Evolutionary conservation across 768 basidiomycete species (phyloP).

Genomic region (Kwoniella sp.): DNA sequence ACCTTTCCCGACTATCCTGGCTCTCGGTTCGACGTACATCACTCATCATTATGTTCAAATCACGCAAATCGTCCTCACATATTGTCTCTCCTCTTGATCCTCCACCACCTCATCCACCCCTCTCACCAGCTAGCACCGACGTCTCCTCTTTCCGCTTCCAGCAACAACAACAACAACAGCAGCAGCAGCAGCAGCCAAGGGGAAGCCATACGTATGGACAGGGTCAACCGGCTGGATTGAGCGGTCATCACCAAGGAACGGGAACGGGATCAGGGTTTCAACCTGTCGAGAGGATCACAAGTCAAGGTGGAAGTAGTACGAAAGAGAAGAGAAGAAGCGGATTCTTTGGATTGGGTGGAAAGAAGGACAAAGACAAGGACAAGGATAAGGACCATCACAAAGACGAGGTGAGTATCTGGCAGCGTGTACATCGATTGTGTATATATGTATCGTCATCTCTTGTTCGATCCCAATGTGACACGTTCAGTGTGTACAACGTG

Average conservation of each 20-base stretch:
- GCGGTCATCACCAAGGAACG: conserved; percentile 1
- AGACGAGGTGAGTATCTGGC: conserved; percentile 23
- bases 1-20: no score
- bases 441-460: no score
- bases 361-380: conserved; percentile 32
- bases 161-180: conserved; percentile 22
- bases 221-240: background rate
- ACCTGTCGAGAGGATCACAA: conserved; percentile 10
- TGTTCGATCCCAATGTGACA: no score
- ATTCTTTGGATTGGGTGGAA: conserved; percentile 44
- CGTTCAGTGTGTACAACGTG: no score
- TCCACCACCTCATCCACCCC: conserved; percentile 23
- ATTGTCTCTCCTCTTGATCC: conserved; percentile 33
- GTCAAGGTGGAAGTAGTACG: conserved; percentile 9
- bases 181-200: background rate
- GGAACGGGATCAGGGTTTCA: background rate
- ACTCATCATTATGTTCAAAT: conserved; percentile 39
- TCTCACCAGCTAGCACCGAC: conserved; percentile 18
- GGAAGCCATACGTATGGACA: conserved; percentile 6
- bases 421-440: background rate
- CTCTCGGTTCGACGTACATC: no score
- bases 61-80: conserved; percentile 21
- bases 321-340: conserved; percentile 45
- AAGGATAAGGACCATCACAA: conserved; percentile 31
- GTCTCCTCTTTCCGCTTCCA: conserved; percentile 2